Percentiles rank a stretch among this genome's conserved stretches.
Evolutionary conservation across 2,329 filamentous ascomycete genomes (phyloP).

Genomic region (Cordyceps tenuipes): DNA sequence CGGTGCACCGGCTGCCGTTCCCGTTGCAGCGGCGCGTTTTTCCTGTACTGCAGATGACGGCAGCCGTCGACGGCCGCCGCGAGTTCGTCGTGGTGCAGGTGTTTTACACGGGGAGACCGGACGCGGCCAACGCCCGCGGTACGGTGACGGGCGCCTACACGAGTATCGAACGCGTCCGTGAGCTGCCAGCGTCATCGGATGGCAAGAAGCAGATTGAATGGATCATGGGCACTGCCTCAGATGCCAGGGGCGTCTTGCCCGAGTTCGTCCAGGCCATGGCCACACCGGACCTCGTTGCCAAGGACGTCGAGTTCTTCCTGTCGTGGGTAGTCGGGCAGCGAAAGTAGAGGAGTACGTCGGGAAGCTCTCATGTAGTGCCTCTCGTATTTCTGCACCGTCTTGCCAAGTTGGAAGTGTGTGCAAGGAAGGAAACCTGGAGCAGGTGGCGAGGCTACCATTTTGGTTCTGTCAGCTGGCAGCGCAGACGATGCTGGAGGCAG

Average conservation of each 20-base stretch:
- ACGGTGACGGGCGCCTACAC: constrained; percentile 53
- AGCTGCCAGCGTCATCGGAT: constrained; percentile 25
- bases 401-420: not conserved
- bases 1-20: constrained; percentile 54
- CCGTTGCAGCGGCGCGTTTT: constrained; percentile 59
- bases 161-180: constrained; percentile 54
- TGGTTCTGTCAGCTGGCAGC: constrained; percentile 5
- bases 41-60: constrained; percentile 55
- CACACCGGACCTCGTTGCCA: constrained; percentile 54
- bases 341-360: constrained; percentile 14
- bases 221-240: constrained; percentile 69
- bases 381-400: not conserved
- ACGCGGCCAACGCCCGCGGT: constrained; percentile 33
- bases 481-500: not conserved
- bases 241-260: constrained; percentile 61
- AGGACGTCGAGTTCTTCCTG: constrained; percentile 64
- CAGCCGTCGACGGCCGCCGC: constrained; percentile 27
- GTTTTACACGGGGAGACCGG: constrained; percentile 31
- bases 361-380: not conserved
- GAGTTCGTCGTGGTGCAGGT: constrained; percentile 53
- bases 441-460: not conserved
- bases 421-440: not conserved
- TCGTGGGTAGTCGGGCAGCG: constrained; percentile 48
- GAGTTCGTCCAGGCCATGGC: constrained; percentile 56
- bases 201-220: constrained; percentile 47